Evolutionary conservation across 805 yeast species (phyloP).

Genomic region (Kluyveromyces lactis): DNA sequence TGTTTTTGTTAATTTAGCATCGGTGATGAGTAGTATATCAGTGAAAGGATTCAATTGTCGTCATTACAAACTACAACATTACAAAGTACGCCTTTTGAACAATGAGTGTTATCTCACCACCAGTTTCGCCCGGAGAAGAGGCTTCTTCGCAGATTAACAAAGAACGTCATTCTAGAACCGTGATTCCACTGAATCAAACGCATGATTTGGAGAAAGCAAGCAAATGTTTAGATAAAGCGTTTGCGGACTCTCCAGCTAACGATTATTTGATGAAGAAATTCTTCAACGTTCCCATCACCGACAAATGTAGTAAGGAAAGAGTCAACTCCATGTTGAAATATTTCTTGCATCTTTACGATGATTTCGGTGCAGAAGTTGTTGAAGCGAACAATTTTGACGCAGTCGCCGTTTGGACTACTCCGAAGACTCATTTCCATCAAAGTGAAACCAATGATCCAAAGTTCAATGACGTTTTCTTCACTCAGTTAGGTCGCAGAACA

Average conservation of each 20-base stretch:
- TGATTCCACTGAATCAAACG: conserved; percentile 14
- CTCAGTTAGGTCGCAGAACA: conserved; percentile 15
- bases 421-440: conserved; percentile 19
- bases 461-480: conserved; percentile 25
- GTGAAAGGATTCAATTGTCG: too few relatives aligned
- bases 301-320: conserved; percentile 17
- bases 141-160: neutral
- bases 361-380: conserved; percentile 27
- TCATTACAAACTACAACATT: too few relatives aligned
- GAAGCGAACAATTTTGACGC: conserved; percentile 29
- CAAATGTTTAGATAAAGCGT: conserved; percentile 22
- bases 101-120: too few relatives aligned
- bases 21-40: too few relatives aligned
- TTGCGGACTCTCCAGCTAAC: conserved; percentile 19
- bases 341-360: conserved; percentile 19
- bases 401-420: conserved; percentile 25
- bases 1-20: too few relatives aligned
- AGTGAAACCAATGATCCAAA: conserved; percentile 20
- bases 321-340: conserved; percentile 20
- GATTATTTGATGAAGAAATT: conserved; percentile 27
- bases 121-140: too few relatives aligned
- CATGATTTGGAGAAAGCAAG: conserved; percentile 21
- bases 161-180: conserved; percentile 8
- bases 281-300: conserved; percentile 18
- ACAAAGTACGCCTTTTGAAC: too few relatives aligned